Conservation (phyloP, 139 green algal species). For the Raphidocelis subcapitata region DNA sequence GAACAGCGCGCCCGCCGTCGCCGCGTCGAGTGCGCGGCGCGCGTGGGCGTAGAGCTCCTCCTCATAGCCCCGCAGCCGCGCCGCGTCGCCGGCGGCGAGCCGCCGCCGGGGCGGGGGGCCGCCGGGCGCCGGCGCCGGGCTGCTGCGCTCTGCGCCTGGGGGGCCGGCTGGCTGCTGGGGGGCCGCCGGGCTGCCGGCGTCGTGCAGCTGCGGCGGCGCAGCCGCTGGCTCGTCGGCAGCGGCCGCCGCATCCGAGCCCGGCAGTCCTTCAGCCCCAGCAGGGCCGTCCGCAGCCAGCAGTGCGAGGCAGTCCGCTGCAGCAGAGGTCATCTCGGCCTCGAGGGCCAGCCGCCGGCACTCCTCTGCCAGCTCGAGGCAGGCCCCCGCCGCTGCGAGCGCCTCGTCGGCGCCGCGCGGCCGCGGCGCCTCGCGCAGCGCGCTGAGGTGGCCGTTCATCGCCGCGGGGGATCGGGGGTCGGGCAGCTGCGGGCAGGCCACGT, state of each 20-base stretch:
- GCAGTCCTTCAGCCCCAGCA: no score
- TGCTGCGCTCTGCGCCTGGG: no score
- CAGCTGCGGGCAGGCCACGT: constrained; percentile 27
- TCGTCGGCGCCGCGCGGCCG: no score
- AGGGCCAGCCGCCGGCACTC: constrained; percentile 14
- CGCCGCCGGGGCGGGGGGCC: no score
- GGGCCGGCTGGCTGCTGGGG: no score
- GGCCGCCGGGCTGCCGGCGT: no score
- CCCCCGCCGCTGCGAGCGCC: no score
- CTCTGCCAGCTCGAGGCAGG: background rate
- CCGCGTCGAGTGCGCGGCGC: background rate
- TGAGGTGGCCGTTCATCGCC: constrained; percentile 22
- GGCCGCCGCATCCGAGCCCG: no score
- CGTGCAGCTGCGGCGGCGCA: no score
- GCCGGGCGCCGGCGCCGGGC: no score
- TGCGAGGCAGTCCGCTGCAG: background rate
- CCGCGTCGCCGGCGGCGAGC: no score
- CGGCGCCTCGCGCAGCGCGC: background rate
- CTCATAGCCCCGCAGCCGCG: background rate
- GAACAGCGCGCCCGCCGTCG: constrained; percentile 12
- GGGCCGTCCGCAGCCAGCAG: background rate
- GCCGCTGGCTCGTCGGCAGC: no score
- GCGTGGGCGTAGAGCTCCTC: background rate
- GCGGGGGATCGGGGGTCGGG: background rate
- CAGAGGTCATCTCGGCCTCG: background rate